Evolutionary conservation across 257 asterid species (phyloP).

Genomic region (Scutellaria baicalensis): DNA sequence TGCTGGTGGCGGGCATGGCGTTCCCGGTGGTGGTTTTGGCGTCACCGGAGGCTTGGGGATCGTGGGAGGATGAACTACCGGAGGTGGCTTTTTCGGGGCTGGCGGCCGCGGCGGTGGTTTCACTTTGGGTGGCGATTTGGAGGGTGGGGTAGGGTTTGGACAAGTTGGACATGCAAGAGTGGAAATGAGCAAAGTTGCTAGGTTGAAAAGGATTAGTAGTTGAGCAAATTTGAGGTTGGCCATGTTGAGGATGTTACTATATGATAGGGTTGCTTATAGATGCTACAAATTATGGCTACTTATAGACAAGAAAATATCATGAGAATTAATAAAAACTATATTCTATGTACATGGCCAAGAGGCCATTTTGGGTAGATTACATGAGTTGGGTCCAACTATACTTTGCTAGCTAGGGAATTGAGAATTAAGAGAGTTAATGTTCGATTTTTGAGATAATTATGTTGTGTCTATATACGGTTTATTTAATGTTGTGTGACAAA

Average conservation of each 20-base stretch:
- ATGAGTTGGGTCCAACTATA: too few relatives aligned
- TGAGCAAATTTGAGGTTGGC: conserved; percentile 12
- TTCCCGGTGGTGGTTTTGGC: conserved; percentile 20
- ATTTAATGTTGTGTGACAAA: not conserved
- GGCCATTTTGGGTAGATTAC: too few relatives aligned
- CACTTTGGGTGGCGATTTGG: conserved; percentile 20
- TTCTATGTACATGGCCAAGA: too few relatives aligned
- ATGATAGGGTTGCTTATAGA: not conserved
- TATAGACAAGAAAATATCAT: conserved; percentile 21
- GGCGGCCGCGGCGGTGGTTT: conserved; percentile 13
- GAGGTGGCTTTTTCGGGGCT: conserved; percentile 3
- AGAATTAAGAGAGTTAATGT: not conserved
- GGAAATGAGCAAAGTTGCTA: conserved; percentile 32
- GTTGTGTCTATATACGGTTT: too few relatives aligned
- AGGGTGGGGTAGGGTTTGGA: conserved; percentile 27
- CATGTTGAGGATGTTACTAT: conserved; percentile 22
- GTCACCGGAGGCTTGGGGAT: not conserved
- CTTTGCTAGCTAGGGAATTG: not conserved
- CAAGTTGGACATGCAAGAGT: conserved; percentile 53
- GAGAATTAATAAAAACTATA: too few relatives aligned
- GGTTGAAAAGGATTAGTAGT: conserved; percentile 30
- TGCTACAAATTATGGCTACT: not conserved
- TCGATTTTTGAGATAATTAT: too few relatives aligned
- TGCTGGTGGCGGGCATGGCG: conserved; percentile 15
- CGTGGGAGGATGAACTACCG: conserved; percentile 9